Evolutionary conservation across 73 alveolate species (phyloP), one percentile per base, ranked within the genome.

Genomic region (Paramecium biaurelia): DNA sequence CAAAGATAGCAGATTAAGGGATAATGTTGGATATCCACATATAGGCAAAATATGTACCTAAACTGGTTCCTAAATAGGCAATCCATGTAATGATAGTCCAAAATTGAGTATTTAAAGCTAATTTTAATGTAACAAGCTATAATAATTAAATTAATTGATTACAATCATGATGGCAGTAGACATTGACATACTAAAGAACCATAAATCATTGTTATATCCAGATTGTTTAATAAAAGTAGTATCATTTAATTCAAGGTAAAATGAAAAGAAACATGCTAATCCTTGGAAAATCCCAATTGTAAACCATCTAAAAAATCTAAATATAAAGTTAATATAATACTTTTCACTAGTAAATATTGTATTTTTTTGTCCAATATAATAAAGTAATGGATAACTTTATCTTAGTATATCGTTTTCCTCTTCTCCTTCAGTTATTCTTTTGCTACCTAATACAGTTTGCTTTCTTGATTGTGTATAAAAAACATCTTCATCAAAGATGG

Each of bases 401-500:
- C 93, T 70, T 4, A 93, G 28, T 21, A 89, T 67, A 26, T 92
- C 68, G 45, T 93, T 76, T 24, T 70, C 76, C 18, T 10, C 26
- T 43, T 28, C 58, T 20, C 70, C 90, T 38, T 57, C 87, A 57
- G 57, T 49, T 14, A 68, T 53, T 58, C 37, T 85, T 90, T 38
- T 49, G 23, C 42, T 57, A 32, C 92, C 92, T 76, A 49, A 7
- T 10, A 43, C 67, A 37, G 76, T 76, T 56, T 57, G 24, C 23
- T 76, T 85, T 87, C 26, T 92, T 94, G 26, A 3, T 35, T 14
- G 85, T 76, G 94, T 86, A 76, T 89, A 89, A 41, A 38, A 45
- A 15, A 93, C 42, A 93, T 98, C 99, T 84, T 92, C 85, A 85
- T 98, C 99, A 87, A 96, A 96, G 5, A 98, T 89, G 12, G 99